Conservation (phyloP, 164 flowering plant species). For the Piper longum region DNA sequence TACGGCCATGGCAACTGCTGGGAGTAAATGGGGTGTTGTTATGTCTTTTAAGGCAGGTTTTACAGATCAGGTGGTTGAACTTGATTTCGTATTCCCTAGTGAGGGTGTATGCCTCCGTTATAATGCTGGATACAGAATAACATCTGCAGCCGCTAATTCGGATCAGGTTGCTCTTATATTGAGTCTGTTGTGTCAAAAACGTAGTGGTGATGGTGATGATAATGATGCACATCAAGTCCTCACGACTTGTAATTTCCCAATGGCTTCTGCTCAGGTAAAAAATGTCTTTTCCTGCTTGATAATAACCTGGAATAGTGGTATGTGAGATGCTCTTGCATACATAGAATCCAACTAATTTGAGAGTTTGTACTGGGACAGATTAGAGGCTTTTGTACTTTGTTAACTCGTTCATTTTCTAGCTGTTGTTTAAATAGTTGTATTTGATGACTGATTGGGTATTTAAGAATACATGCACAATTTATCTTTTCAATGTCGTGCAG, state of each 20-base stretch:
- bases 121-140: constrained; percentile 70
- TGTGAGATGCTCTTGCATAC: not conserved
- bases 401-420: not conserved
- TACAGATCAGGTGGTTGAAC: constrained; percentile 82
- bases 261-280: constrained; percentile 69
- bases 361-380: not conserved
- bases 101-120: constrained; percentile 83
- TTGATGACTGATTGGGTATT: not conserved
- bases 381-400: no score
- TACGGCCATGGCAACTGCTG: constrained; percentile 92
- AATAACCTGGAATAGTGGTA: no score
- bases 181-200: constrained; percentile 70
- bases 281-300: not conserved
- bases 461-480: not conserved
- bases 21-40: constrained; percentile 81
- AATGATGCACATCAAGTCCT: constrained; percentile 85
- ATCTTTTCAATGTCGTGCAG: constrained; percentile 23
- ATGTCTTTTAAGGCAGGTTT: constrained; percentile 93
- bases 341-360: not conserved
- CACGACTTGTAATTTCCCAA: constrained; percentile 72
- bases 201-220: constrained; percentile 76
- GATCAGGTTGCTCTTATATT: constrained; percentile 82
- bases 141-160: constrained; percentile 69
- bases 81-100: constrained; percentile 86
- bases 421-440: not conserved